These are phyloP conservation scores for Sclerotinia minor DNA, from an alignment of 2,329 filamentous ascomycete species.

Conservation along the genomic window DNA sequence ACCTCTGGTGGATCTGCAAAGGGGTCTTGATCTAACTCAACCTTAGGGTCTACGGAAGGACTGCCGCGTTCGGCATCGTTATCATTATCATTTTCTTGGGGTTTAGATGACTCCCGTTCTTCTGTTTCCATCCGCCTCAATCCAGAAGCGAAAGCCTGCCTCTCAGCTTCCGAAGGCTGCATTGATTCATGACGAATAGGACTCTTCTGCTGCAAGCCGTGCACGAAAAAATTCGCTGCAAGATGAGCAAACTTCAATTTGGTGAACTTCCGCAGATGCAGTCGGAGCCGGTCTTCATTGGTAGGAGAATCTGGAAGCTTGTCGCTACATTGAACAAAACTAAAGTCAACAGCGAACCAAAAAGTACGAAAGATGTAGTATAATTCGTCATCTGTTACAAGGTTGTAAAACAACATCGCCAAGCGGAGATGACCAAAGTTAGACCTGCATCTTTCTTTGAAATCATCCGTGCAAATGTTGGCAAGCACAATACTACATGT, in stretches of 20 bases:
- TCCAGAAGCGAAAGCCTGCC: neutral
- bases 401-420: constrained; percentile 1
- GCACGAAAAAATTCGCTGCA: neutral
- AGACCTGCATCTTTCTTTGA: constrained; percentile 3
- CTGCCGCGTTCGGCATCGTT: too few species aligned
- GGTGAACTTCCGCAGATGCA: neutral
- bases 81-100: too few species aligned
- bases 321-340: neutral
- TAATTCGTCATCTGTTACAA: constrained; percentile 9
- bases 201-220: neutral
- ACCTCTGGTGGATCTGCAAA: neutral
- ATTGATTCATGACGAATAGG: neutral
- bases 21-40: neutral
- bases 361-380: neutral
- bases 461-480: constrained; percentile 1
- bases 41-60: neutral
- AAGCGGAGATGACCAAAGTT: neutral
- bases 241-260: constrained; percentile 1
- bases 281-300: neutral
- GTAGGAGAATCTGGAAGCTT: neutral
- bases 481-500: constrained; percentile 4
- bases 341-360: constrained; percentile 13
- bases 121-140: neutral
- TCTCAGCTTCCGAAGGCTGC: neutral
- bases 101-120: neutral